Base-by-base conservation (phyloP, 805 yeast genomes). In the Teunomyces panamensis region DNA sequence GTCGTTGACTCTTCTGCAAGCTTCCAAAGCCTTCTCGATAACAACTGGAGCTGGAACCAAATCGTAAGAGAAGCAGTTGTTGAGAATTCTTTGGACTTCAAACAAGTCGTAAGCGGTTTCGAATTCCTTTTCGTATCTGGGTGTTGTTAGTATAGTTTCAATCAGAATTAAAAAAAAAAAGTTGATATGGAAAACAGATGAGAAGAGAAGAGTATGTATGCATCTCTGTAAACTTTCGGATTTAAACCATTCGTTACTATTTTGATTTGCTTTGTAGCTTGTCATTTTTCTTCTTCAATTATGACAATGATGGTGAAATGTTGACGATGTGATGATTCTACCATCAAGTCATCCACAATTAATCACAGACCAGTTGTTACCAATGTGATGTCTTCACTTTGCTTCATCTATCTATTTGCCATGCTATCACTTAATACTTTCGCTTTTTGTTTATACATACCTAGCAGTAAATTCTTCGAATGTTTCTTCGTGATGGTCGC, bases 1-100 rank as follows among this genome's bases (percentile, higher is more conserved):
- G 77, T 94, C 99, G 74, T 94, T 89, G 58, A 94, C 98, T 77
- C 98, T 89, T 84, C 99, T 91, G 61, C 97, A 91, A 42, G 99
- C 99, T 76, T 88, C 84, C 67, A 94, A 80, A 43, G 99, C 99
- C 74, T 87, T 88, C 75, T 89, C 96, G 65, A 94, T 80, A 54
- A 94, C 98, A 53, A 87, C 82, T 57, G 99, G 99, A 28, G 99
- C 92, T 58, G 99, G 99, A 48, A 94, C 99, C 72, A 94, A 83
- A 75, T 94, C 99, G 79, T 94, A 94, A 11, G 98, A 88, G 79
- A 94, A 94, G 73, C 96, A 90, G 78, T 94, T 94, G 84, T 95
- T 94, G 68, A 94, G 82, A 52, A 94, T 91, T 79, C 99, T 89
- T 77, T 81, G 80, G 30, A 72, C 75, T 61, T 73, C 77, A 52